Conservation (phyloP, 2,329 filamentous ascomycete genomes). For the Nemania serpens region DNA sequence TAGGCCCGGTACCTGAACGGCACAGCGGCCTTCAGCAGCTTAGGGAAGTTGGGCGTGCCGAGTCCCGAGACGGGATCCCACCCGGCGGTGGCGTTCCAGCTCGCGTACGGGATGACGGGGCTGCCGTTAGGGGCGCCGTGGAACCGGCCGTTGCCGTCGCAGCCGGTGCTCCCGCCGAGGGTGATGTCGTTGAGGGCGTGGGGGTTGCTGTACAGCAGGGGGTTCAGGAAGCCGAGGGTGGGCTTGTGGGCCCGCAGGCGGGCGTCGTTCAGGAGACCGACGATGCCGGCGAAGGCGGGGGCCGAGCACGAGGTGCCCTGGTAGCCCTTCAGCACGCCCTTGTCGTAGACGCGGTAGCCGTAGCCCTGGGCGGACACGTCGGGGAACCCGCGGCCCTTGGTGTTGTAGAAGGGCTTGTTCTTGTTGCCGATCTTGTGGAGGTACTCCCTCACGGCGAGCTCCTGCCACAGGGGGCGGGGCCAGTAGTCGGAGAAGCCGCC, state of each 20-base stretch:
- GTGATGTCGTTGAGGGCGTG: constrained; percentile 43
- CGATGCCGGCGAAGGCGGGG: constrained; percentile 59
- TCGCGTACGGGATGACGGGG: constrained; percentile 31
- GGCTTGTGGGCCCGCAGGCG: constrained; percentile 51
- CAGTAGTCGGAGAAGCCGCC: constrained; percentile 59
- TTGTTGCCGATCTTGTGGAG: constrained; percentile 46
- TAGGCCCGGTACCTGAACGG: constrained; percentile 17
- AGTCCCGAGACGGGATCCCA: constrained; percentile 44
- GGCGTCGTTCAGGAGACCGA: constrained; percentile 61
- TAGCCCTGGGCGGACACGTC: constrained; percentile 56
- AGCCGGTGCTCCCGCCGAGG: constrained; percentile 34
- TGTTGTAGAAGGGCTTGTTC: constrained; percentile 31
- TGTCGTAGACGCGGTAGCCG: constrained; percentile 46
- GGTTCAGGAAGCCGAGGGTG: constrained; percentile 54
- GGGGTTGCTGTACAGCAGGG: constrained; percentile 48
- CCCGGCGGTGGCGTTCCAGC: constrained; percentile 37
- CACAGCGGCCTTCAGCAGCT: constrained; percentile 28
- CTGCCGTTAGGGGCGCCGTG: constrained; percentile 29
- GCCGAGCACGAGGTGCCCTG: constrained; percentile 51
- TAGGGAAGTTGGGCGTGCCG: constrained; percentile 39
- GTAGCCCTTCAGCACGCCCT: constrained; percentile 39
- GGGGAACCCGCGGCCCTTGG: constrained; percentile 54
- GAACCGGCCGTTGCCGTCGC: constrained; percentile 36
- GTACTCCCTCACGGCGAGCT: constrained; percentile 48
- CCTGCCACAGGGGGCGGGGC: constrained; percentile 51